Evolutionary conservation across 768 basidiomycete species (phyloP), one percentile per base, ranked within the genome.

Genomic region (Termitomyces sp.): DNA sequence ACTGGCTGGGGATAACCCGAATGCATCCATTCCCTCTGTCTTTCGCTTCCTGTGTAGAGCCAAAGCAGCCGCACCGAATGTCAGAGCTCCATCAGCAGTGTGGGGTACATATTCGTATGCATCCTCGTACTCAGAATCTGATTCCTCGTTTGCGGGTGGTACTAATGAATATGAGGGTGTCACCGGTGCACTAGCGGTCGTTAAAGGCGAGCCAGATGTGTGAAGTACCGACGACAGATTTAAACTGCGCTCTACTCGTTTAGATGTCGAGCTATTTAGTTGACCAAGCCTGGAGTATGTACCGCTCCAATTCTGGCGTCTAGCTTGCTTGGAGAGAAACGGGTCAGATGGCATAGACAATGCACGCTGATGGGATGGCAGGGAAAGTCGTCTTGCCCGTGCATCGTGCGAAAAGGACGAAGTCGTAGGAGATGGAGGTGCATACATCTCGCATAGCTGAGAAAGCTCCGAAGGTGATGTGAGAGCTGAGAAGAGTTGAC

Each of bases 361-460:
- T 35, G 68, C 67, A 9, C 75, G 73, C 40, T 61, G 68, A 30
- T 66, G 66, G 33, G 72, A 62, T 33, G 76, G 68, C 55, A 77
- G 70, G 58, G 83, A 81, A 60, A 79, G 74, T 0, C 80, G 82
- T 54, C 54, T 54, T 6, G 62, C 35, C 38, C 35, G 50, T n/a
- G 49, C 55, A 14, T 63, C 56, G 1, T 49, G 56, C 22, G 44
- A 53, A 35, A 60, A 63, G 26, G 56, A 52, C 24, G 56, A 53
- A 3, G 36, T 36, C 41, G 58, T 44, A 5, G 88, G 87, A 0
- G 87, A 89, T 0, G 90, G 81, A 5, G 92, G 91, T 0, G 90
- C 89, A 68, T 94, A 94, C 92, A 94, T 94, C 71, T 91, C 91
- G 11, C 88, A 76, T 11, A 94, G 77, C 66, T 90, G 91, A 10